phyloP scores from a whole-genome alignment of 2,329 filamentous ascomycete species.

The Xylaria polymorpha region DNA sequence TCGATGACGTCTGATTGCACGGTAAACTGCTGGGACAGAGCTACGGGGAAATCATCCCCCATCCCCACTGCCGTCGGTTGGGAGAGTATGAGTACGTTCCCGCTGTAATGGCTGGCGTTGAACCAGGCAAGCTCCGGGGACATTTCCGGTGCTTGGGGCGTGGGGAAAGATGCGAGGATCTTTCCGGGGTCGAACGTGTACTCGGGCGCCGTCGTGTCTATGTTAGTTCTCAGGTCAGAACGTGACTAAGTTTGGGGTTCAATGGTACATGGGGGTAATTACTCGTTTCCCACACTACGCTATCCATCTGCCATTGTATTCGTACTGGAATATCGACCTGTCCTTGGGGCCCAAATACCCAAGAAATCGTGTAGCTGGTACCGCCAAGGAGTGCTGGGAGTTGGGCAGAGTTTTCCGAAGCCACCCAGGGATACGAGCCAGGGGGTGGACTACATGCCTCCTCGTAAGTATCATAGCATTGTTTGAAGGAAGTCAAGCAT shows the following conservation, averaged over 20 bases:
- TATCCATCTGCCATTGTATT: slow-evolving; percentile 24
- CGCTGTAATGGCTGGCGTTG: slow-evolving; percentile 11
- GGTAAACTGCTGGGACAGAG: slow-evolving; percentile 20
- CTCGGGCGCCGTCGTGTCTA: slow-evolving; percentile 20
- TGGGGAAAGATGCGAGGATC: slow-evolving; percentile 24
- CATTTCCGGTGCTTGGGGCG: slow-evolving; percentile 14
- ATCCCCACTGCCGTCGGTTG: slow-evolving; percentile 13
- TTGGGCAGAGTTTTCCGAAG: background rate
- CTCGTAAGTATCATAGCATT: slow-evolving; percentile 5
- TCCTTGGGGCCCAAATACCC: slow-evolving; percentile 14
- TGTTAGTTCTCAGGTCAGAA: background rate
- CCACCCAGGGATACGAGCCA: slow-evolving; percentile 11
- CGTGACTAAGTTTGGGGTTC: background rate
- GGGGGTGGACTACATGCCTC: slow-evolving; percentile 10
- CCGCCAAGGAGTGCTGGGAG: slow-evolving; percentile 9
- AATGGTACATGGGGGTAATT: background rate
- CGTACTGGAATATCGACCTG: slow-evolving; percentile 11
- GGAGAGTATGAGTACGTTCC: slow-evolving; percentile 22
- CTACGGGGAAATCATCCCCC: background rate
- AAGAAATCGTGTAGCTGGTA: slow-evolving; percentile 20
- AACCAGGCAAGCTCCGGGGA: slow-evolving; percentile 10
- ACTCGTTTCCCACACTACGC: slow-evolving; percentile 23
- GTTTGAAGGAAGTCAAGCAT: slow-evolving; percentile 23
- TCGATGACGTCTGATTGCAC: slow-evolving; percentile 8
- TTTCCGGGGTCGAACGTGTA: slow-evolving; percentile 23